Evolutionary conservation across 2,329 filamentous ascomycete species (phyloP).

Genomic region (Paecilomyces sp.): DNA sequence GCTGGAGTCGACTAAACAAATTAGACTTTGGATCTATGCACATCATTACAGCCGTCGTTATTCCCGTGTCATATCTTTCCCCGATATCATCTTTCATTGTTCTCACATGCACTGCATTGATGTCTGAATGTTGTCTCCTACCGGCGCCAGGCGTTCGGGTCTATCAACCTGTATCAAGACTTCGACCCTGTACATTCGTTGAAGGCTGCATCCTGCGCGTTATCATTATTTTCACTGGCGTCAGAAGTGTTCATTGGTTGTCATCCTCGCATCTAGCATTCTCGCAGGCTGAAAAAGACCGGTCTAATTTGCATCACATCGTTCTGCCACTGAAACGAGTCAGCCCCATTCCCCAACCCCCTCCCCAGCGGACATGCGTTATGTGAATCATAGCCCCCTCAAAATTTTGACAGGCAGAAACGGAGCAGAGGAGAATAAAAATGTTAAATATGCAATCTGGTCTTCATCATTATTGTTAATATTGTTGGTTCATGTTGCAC

Average conservation of each 20-base stretch:
- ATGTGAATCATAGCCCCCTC: too few species aligned
- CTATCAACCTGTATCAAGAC: not conserved
- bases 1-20: slow-evolving; percentile 51
- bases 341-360: too few species aligned
- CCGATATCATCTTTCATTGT: not conserved
- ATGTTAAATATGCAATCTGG: too few species aligned
- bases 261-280: not conserved
- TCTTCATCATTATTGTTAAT: too few species aligned
- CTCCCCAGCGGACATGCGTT: too few species aligned
- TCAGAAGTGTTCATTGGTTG: not conserved
- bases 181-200: not conserved
- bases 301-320: not conserved
- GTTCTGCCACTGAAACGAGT: too few species aligned
- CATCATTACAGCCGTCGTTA: not conserved
- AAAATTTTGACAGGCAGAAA: too few species aligned
- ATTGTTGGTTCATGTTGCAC: too few species aligned
- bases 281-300: not conserved
- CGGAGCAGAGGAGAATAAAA: too few species aligned
- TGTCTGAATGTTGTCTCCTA: not conserved
- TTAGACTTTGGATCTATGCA: not conserved
- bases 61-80: not conserved
- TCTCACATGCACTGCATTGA: not conserved
- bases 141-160: not conserved
- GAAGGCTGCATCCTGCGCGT: not conserved
- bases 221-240: not conserved